Conservation (phyloP, 805 yeast genomes). For the Kluyveromyces dobzhanskii region DNA sequence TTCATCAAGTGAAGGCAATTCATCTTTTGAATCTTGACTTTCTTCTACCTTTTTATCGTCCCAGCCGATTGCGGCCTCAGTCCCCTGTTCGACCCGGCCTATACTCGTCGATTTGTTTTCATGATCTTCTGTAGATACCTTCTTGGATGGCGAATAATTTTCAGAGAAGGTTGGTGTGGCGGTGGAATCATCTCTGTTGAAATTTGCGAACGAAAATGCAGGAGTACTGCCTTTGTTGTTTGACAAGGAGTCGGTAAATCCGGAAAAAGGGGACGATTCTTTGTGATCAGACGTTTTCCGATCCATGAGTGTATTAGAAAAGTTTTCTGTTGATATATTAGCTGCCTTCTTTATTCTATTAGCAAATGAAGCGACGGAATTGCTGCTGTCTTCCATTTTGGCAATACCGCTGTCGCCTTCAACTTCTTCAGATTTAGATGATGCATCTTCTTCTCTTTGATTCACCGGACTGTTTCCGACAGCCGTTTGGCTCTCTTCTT, state of each 20-base stretch:
- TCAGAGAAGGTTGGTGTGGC: too few species aligned
- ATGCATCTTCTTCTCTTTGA: constrained; percentile 1
- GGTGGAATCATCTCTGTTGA: too few species aligned
- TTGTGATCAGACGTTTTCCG: neutral
- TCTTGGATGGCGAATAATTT: too few species aligned
- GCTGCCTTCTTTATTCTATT: constrained; percentile 25
- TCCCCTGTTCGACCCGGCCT: too few species aligned
- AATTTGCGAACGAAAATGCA: constrained; percentile 7
- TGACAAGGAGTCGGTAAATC: constrained; percentile 16
- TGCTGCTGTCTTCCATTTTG: constrained; percentile 1
- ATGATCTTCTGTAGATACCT: too few species aligned
- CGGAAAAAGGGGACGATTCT: constrained; percentile 21
- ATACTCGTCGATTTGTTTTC: too few species aligned
- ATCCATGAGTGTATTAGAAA: constrained; percentile 4
- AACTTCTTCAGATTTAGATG: neutral
- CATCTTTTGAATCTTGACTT: too few species aligned
- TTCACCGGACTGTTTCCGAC: neutral
- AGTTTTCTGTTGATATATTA: constrained; percentile 11
- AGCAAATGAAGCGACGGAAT: constrained; percentile 17
- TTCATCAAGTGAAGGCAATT: too few species aligned
- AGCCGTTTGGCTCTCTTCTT: neutral
- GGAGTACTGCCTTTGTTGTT: constrained; percentile 9
- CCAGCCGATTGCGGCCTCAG: too few species aligned
- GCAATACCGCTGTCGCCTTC: neutral
- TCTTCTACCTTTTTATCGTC: too few species aligned